Percentiles rank a stretch among this genome's conserved stretches.
These are phyloP conservation scores for Claviceps pusilla DNA, from an alignment of 2,329 filamentous ascomycete genomes.

Conservation along the genomic window DNA sequence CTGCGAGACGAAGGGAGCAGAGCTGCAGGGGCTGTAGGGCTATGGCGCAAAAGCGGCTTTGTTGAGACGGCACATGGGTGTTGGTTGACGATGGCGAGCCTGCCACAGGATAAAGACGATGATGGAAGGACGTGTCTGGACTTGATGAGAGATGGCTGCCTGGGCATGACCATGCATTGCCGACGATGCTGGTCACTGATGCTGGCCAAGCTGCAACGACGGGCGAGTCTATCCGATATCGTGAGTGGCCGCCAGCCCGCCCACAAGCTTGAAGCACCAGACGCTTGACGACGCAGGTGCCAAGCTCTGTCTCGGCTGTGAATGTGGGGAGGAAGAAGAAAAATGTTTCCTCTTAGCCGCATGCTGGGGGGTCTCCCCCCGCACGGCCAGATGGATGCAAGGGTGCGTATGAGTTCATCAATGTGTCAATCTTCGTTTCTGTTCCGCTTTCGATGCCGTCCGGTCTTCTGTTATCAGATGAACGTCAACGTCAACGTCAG, in stretches of 20 bases:
- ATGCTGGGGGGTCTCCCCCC: neutral
- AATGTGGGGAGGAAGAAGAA: no score
- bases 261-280: neutral
- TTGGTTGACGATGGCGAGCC: neutral
- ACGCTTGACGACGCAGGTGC: no score
- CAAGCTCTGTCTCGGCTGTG: neutral
- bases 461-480: no score
- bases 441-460: no score
- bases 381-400: neutral
- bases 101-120: neutral
- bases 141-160: neutral
- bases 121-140: neutral
- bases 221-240: neutral
- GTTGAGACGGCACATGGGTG: neutral
- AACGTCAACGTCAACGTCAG: no score
- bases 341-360: neutral
- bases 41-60: neutral
- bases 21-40: neutral
- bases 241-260: neutral
- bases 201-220: neutral
- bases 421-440: no score
- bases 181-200: neutral
- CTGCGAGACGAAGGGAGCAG: neutral
- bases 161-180: neutral
- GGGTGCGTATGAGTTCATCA: no score